Evolutionary conservation across 495 filamentous ascomycete species (phyloP), one percentile per base, ranked within the genome.

Genomic region (Aspergillus sclerotiicarbonarius): DNA sequence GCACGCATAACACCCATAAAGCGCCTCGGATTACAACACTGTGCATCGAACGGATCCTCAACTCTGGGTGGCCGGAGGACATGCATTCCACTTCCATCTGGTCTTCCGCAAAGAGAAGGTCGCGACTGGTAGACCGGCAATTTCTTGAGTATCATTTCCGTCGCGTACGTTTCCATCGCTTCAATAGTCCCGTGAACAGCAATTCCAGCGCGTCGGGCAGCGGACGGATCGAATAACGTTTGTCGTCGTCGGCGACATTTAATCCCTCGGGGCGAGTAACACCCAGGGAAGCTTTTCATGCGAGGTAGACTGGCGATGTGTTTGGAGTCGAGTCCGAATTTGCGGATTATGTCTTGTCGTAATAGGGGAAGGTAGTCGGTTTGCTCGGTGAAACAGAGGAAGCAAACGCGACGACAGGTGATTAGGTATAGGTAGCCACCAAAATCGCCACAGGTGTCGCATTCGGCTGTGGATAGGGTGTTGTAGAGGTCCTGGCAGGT

Each of bases 401-500:
- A 75, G 63, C 73, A 74, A 37, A 75, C 69, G 32, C 70, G 67
- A 39, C 62, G 61, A 58, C 72, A 75, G 18, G 67, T 72, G 50
- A 71, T 58, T 30, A 74, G 54, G 45, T 76, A 75, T 16, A 76
- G 50, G 53, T 76, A 70, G 13, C 56, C 61, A 47, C 71, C 72
- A 39, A 71, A 75, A 21, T 62, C 63, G 33, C 61, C 54, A 60
- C 74, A 77, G 12, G 46, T 67, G 19, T 65, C 61, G 54, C 71
- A 73, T 37, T 70, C 50, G 18, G 52, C 64, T n/a, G 65, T 73
- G 54, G 20, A 64, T 8, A 75, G 66, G 33, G 66, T 68, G 15
- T 61, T 32, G 54, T 69, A 72, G 1, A 74, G 58, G 0, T 56
- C 54, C n/a, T 65, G 32, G 58, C 59, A 67, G 29, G 67, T 58